These are phyloP conservation scores for Lavandula angustifolia DNA, from an alignment of 257 asterid species.

Conservation along the genomic window DNA sequence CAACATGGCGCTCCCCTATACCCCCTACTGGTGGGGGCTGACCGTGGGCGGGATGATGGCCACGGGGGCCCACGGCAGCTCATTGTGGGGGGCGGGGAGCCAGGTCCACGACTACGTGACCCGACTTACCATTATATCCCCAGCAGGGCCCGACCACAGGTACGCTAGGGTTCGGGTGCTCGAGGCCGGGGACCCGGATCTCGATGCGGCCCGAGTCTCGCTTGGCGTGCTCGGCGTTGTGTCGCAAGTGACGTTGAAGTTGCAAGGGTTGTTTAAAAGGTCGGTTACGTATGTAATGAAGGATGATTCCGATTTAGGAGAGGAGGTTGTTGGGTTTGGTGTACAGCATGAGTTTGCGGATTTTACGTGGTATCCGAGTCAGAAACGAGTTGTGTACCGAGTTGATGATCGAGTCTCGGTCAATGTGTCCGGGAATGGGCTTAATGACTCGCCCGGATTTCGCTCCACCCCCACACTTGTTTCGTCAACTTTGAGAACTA, in stretches of 20 bases:
- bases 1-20: slow-evolving; percentile 53
- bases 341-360: slow-evolving; percentile 63
- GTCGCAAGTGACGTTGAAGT: slow-evolving; percentile 51
- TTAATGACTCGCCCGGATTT: slow-evolving; percentile 43
- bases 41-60: slow-evolving; percentile 67
- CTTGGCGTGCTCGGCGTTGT: slow-evolving; percentile 76
- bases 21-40: slow-evolving; percentile 80
- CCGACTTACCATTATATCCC: slow-evolving; percentile 49
- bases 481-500: slow-evolving; percentile 34
- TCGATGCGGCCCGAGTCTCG: slow-evolving; percentile 65
- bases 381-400: slow-evolving; percentile 47
- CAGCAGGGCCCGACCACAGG: slow-evolving; percentile 44
- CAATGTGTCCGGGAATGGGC: slow-evolving; percentile 48
- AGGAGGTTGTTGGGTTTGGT: slow-evolving; percentile 40
- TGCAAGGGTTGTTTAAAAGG: slow-evolving; percentile 56
- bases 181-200: slow-evolving; percentile 40
- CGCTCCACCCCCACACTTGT: slow-evolving; percentile 45
- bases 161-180: slow-evolving; percentile 45
- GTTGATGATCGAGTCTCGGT: slow-evolving; percentile 49
- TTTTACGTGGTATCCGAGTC: slow-evolving; percentile 57
- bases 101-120: slow-evolving; percentile 61
- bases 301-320: slow-evolving; percentile 46
- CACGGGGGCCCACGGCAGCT: slow-evolving; percentile 85
- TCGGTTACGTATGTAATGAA: slow-evolving; percentile 39
- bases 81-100: slow-evolving; percentile 65